phyloP scores from a whole-genome alignment of 805 yeast species.

The Priceomyces carsonii region DNA sequence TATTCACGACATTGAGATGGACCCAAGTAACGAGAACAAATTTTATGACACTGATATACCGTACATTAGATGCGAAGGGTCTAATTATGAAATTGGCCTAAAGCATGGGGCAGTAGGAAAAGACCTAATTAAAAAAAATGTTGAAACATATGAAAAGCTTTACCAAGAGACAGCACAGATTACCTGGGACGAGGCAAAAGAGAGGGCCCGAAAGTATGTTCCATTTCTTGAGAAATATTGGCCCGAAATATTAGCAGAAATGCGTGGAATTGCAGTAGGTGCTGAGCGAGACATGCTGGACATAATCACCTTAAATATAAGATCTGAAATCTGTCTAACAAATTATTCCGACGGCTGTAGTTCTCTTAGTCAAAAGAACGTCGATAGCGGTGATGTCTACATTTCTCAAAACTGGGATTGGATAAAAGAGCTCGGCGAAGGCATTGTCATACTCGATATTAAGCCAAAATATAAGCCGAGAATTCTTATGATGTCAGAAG shows the following conservation, averaged over 20 bases:
- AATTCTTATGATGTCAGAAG: conserved; percentile 1
- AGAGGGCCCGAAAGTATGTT: conserved; percentile 1
- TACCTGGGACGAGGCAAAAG: conserved; percentile 2
- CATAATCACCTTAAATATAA: conserved; percentile 2
- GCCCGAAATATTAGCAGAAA: conserved; percentile 3
- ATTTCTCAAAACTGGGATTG: conserved; percentile 3
- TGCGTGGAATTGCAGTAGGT: conserved; percentile 1
- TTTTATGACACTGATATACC: not conserved
- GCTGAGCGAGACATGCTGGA: not conserved
- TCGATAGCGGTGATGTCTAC: not conserved
- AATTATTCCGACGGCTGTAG: conserved; percentile 3
- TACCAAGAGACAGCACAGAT: conserved; percentile 1
- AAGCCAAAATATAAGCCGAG: conserved; percentile 1
- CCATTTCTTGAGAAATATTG: conserved; percentile 1
- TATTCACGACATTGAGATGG: too few relatives aligned
- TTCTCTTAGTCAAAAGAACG: not conserved
- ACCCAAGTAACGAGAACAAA: not conserved
- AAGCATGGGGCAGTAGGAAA: conserved; percentile 1
- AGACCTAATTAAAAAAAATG: not conserved
- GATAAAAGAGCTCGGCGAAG: conserved; percentile 1
- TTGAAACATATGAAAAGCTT: conserved; percentile 1
- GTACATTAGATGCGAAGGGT: not conserved
- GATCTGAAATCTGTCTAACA: conserved; percentile 2
- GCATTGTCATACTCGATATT: conserved; percentile 1
- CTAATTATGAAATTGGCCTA: conserved; percentile 1